Evolutionary conservation across 2,329 filamentous ascomycete species (phyloP).

Genomic region (Penicillium expansum): DNA sequence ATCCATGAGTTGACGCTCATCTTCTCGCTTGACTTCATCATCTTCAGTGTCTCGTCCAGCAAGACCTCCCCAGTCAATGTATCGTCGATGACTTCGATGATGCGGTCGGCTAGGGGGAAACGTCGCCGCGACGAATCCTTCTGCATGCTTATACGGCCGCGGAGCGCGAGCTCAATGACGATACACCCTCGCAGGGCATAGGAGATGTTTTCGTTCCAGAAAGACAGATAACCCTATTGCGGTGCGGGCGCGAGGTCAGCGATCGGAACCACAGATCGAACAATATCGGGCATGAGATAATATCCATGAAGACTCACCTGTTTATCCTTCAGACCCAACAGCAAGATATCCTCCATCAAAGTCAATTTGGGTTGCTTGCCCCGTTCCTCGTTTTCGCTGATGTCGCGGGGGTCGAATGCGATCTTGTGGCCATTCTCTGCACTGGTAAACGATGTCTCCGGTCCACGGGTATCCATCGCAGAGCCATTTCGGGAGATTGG

Average conservation of each 20-base stretch:
- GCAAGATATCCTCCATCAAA: slow-evolving; percentile 95
- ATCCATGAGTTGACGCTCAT: slow-evolving; percentile 99
- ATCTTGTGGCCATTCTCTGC: slow-evolving; percentile 98
- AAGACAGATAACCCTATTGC: slow-evolving; percentile 86
- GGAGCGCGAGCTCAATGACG: slow-evolving; percentile 93
- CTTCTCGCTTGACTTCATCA: slow-evolving; percentile 99
- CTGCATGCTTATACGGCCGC: slow-evolving; percentile 96
- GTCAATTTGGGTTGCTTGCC: slow-evolving; percentile 98
- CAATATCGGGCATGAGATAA: neutral
- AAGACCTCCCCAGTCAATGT: slow-evolving; percentile 94
- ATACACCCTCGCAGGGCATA: slow-evolving; percentile 97
- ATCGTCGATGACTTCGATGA: slow-evolving; percentile 97
- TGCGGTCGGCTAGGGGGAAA: slow-evolving; percentile 86
- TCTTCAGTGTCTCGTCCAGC: slow-evolving; percentile 95
- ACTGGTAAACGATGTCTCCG: slow-evolving; percentile 78
- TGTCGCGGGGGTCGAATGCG: slow-evolving; percentile 93
- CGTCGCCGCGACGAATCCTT: slow-evolving; percentile 89
- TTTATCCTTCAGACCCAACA: slow-evolving; percentile 97
- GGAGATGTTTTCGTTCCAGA: slow-evolving; percentile 99
- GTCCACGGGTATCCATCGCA: slow-evolving; percentile 54
- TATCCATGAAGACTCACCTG: slow-evolving; percentile 64
- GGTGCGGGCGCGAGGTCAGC: slow-evolving; percentile 20
- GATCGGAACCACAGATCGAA: slow-evolving; percentile 7
- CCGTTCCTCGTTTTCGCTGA: slow-evolving; percentile 92
- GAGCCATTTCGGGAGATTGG: slow-evolving; percentile 61